A percentile compares a stretch with the other conserved stretches of the same genome.
These are phyloP conservation scores for Tuber umbilicatum DNA, from an alignment of 495 filamentous ascomycete species.

Conservation along the genomic window DNA sequence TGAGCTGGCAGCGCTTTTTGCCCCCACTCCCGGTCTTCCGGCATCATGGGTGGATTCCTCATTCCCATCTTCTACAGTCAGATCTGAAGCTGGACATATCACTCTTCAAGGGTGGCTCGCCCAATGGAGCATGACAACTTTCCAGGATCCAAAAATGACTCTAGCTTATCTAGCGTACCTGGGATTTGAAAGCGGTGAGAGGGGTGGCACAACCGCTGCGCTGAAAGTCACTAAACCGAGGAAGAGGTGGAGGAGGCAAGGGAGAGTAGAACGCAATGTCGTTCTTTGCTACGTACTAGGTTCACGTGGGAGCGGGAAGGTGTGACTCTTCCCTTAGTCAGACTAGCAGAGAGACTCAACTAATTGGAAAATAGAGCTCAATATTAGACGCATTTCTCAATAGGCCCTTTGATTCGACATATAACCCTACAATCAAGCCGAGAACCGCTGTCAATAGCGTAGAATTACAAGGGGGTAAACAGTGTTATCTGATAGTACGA, in stretches of 20 bases:
- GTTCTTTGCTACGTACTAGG: constrained; percentile 92
- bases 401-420: constrained; percentile 74
- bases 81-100: constrained; percentile 90
- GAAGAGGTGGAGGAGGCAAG: constrained; percentile 70
- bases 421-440: constrained; percentile 90
- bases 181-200: constrained; percentile 61
- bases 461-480: constrained; percentile 89
- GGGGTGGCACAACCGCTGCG: constrained; percentile 67
- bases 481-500: constrained; percentile 76
- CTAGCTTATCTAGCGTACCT: constrained; percentile 92
- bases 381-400: constrained; percentile 86
- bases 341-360: background rate
- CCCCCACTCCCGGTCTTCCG: constrained; percentile 85
- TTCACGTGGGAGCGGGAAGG: constrained; percentile 70
- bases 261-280: constrained; percentile 88
- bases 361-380: constrained; percentile 43
- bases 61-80: constrained; percentile 89
- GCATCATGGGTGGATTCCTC: constrained; percentile 73
- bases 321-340: constrained; percentile 43
- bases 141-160: constrained; percentile 87
- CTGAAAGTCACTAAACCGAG: constrained; percentile 87
- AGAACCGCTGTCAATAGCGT: constrained; percentile 92
- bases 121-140: constrained; percentile 99
- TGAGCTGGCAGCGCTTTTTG: constrained; percentile 80
- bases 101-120: constrained; percentile 97